Conservation (phyloP, 208 protist species). For the Leishmania amazonensis region DNA sequence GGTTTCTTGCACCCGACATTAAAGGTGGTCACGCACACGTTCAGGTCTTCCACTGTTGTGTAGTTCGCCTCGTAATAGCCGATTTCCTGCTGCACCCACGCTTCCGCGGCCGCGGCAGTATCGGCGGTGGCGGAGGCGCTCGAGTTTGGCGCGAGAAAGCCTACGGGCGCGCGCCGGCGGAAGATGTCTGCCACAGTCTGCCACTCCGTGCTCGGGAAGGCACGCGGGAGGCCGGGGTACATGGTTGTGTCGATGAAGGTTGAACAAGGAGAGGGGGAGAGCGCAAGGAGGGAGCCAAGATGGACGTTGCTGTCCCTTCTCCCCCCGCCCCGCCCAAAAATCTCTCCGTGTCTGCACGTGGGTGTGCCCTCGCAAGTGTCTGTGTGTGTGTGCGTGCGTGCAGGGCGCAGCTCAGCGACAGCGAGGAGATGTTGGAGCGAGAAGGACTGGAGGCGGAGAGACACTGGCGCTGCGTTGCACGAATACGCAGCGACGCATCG, state of each 20-base stretch:
- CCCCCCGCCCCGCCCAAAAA: no score
- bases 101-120: slow-evolving; percentile 41
- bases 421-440: no score
- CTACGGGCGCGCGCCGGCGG: slow-evolving; percentile 20
- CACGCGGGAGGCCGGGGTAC: slow-evolving; percentile 62
- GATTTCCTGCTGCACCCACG: slow-evolving; percentile 82
- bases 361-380: neutral
- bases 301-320: no score
- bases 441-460: no score
- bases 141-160: slow-evolving; percentile 7
- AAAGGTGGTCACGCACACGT: slow-evolving; percentile 76
- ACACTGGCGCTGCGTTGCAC: no score
- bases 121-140: slow-evolving; percentile 1
- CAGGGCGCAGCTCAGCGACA: no score
- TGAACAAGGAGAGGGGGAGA: no score
- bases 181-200: slow-evolving; percentile 58
- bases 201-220: slow-evolving; percentile 56
- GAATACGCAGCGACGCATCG: no score
- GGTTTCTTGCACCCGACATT: slow-evolving; percentile 90
- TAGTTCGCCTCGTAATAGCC: slow-evolving; percentile 72
- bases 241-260: slow-evolving; percentile 7
- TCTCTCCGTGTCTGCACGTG: neutral
- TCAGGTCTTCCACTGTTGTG: slow-evolving; percentile 67
- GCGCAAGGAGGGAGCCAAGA: no score
- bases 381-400: no score